phyloP scores from a whole-genome alignment of 352 stramenopile species.

The Thraustotheca clavata region DNA sequence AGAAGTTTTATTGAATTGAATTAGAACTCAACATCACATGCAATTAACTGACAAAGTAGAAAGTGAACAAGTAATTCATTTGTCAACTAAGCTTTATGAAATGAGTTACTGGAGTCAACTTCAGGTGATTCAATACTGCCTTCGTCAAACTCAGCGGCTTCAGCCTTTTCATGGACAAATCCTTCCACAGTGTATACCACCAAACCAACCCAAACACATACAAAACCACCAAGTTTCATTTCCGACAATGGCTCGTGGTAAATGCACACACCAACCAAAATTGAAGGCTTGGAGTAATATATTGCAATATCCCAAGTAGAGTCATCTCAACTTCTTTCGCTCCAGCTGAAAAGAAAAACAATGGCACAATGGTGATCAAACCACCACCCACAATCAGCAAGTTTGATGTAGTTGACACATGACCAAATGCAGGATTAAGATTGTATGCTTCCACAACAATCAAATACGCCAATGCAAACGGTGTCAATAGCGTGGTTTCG shows the following conservation, averaged over 20 bases:
- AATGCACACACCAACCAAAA: neutral
- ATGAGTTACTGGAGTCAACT: too few relatives aligned
- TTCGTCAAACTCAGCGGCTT: too few relatives aligned
- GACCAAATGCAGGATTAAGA: neutral
- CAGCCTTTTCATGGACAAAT: too few relatives aligned
- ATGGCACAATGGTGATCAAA: constrained; percentile 9
- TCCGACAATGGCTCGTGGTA: constrained; percentile 5
- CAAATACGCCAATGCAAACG: neutral
- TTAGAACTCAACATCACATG: too few relatives aligned
- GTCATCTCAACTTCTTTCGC: neutral
- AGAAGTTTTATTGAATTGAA: too few relatives aligned
- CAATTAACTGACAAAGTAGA: too few relatives aligned
- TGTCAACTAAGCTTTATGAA: too few relatives aligned
- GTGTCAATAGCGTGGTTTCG: neutral
- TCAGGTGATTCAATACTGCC: too few relatives aligned
- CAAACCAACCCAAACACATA: neutral
- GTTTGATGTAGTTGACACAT: neutral
- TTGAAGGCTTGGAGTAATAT: constrained; percentile 3
- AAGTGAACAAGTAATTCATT: too few relatives aligned
- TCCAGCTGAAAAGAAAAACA: neutral
- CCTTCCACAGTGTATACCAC: neutral
- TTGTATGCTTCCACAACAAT: neutral
- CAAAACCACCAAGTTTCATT: neutral
- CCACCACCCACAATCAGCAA: neutral
- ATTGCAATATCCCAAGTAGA: constrained; percentile 10